Base-by-base conservation (phyloP, 805 yeast species). In the Scheffersomyces lignosus region DNA sequence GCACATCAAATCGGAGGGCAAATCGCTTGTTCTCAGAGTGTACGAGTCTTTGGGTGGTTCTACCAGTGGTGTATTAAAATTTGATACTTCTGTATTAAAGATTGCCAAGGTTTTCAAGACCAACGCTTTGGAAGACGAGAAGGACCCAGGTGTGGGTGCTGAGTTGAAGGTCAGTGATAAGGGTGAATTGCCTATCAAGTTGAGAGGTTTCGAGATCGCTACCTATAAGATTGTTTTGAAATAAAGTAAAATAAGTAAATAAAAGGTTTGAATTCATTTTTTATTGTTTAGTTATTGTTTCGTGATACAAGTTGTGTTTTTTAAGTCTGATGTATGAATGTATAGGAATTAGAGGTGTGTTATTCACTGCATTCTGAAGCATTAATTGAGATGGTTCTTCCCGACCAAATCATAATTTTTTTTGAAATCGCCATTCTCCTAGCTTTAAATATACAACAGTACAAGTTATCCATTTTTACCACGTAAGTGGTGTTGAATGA, bases 41-140 rank as follows among this genome's bases (percentile, higher is more conserved):
- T 91, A 89, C 61, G 99, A 91, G 55, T 66, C 95, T 0, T 69
- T 91, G 30, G 99, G 99, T 5, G 98, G 97, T 31, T 67, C 68
- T 36, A 70, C 85, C 1, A 54, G 51, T 3, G 90, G 85, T 2
- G 54, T 48, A 4, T 56, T 89, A 23, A 56, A 55, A 14, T 66
- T 83, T 23, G 51, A 55, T 25, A 22, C 49, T 2, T 59, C 63
- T 14, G 36, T 48, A 8, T 59, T 74, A 24, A 68, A 76, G 0
- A 54, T 81, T 24, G 61, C 54, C 15, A 59, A 64, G 36, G 80
- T 83, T 5, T 66, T 56, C 54, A 72, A 75, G 52, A 80, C 83
- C 4, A 78, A 78, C 50, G 73, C 80, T 17, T 62, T 83, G 54
- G 89, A 83, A 51, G 73, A 77, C 31, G 73, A 66, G 27, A 47